Base-by-base conservation (phyloP, 306 rosid species). In the Acacia crassicarpa region DNA sequence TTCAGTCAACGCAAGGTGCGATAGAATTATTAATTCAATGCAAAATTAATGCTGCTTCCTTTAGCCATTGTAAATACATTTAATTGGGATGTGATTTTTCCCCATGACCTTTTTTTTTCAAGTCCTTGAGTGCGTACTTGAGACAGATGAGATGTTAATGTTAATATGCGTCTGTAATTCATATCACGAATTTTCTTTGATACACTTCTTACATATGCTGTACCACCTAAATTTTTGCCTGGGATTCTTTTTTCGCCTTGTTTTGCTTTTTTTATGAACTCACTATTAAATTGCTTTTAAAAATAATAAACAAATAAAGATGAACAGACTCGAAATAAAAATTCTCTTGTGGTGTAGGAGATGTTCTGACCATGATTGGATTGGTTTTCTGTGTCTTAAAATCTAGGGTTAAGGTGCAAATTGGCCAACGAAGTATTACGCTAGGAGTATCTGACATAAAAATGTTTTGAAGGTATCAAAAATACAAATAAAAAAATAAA, bases 1-100 rank as follows among this genome's bases (percentile, higher is more conserved):
- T 75, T 74, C 97, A 91, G 77, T 78, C 92, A 9, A 30, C 76
- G 9, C 68, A 56, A 67, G 94, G 92, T 93, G 78, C 61, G 59
- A 58, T 43, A 22, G 23, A 22, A 74, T 41, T 35, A 40, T 23
- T 48, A 25, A 27, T 9, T 38, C 12, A 9, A 38, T 38, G 40
- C 15, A 62, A 54, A 59, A 59, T 74, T 67, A 56, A 65, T 65
- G 78, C 38, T 73, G 46, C 62, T 78, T 80, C 61, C 46, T 59
- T 10, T 59, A 10, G 33, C 33, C 33, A 59, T 23, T 76, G 80
- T 44, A 3, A 25, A 70, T 76, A 40, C 27, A 41, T 27, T 53
- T 40, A 38, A 38, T 6, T 62, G 22, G 51, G 20, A 20, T 63
- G 14, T 65, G 71, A 13, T 81, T 80, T 59, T 19, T 68, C 74